phyloP scores from a whole-genome alignment of 2,329 filamentous ascomycete species.

The Trichoderma pleuroti region DNA sequence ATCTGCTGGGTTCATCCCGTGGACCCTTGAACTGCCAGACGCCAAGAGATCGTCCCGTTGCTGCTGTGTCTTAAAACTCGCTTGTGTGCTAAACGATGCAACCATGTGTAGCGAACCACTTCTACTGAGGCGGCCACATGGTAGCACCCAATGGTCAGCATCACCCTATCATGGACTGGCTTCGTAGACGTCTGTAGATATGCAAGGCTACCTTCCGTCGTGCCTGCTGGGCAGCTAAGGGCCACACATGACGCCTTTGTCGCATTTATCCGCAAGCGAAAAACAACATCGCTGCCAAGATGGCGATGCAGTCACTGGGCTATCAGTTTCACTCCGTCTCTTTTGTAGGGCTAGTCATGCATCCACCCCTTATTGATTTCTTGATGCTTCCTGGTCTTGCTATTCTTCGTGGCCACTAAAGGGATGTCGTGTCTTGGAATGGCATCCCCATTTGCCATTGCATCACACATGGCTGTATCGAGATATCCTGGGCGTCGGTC shows the following conservation, averaged over 20 bases:
- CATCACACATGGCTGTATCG: neutral
- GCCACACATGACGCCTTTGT: neutral
- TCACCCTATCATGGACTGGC: neutral
- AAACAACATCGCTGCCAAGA: neutral
- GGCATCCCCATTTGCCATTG: neutral
- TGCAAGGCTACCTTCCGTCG: conserved; percentile 1
- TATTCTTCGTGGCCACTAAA: neutral
- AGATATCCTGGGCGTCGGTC: neutral
- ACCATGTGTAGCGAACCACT: neutral
- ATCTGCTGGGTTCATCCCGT: neutral
- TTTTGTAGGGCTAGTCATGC: neutral
- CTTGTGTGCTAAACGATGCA: neutral
- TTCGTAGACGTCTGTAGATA: neutral
- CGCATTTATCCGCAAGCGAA: neutral
- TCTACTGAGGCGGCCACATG: conserved; percentile 1
- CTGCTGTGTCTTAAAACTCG: neutral
- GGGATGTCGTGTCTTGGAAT: neutral
- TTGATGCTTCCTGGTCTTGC: neutral
- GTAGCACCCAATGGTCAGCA: neutral
- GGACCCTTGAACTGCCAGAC: neutral
- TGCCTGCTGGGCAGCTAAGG: neutral
- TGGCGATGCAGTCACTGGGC: neutral
- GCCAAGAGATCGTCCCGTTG: conserved; percentile 6
- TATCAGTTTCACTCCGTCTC: neutral
- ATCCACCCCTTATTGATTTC: neutral